Conservation (phyloP, 2,329 filamentous ascomycete genomes). For the Trichoderma polysporum region DNA sequence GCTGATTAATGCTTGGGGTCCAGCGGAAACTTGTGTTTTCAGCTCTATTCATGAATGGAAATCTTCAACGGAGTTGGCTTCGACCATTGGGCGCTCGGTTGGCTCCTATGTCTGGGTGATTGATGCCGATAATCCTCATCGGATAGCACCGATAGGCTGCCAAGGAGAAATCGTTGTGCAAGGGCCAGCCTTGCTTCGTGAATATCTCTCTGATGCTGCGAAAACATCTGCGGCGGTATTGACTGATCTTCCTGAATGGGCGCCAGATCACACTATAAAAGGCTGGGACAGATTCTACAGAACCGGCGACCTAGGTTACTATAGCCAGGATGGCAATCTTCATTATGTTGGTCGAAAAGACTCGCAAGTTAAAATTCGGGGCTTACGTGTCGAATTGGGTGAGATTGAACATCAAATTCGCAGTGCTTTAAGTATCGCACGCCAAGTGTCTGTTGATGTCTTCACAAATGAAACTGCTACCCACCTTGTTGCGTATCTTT, state of each 20-base stretch:
- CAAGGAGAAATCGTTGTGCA: conserved; percentile 14
- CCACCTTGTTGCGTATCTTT: conserved; percentile 12
- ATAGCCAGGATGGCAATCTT: not conserved
- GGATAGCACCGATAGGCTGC: not conserved
- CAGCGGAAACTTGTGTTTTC: conserved; percentile 14
- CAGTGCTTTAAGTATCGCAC: not conserved
- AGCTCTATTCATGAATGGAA: conserved; percentile 12
- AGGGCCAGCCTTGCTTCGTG: conserved; percentile 12
- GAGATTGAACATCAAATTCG: conserved; percentile 21
- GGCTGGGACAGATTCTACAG: conserved; percentile 12
- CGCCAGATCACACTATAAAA: not conserved
- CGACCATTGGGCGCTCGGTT: conserved; percentile 1
- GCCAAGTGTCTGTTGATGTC: conserved; percentile 14
- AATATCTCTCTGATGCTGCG: conserved; percentile 13
- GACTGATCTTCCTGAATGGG: not conserved
- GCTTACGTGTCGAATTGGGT: conserved; percentile 8
- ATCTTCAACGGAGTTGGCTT: not conserved
- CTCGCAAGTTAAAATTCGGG: conserved; percentile 14
- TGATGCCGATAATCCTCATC: conserved; percentile 1
- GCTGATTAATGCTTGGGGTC: conserved; percentile 19
- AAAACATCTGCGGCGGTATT: conserved; percentile 1
- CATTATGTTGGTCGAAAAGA: not conserved
- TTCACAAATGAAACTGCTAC: not conserved
- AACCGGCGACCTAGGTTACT: conserved; percentile 12
- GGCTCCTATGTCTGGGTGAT: conserved; percentile 16